Percentiles rank a stretch among this genome's conserved stretches.
Conservation (phyloP, 192 early-diverging fungal genomes). For the Borealophlyctis nickersoniae region DNA sequence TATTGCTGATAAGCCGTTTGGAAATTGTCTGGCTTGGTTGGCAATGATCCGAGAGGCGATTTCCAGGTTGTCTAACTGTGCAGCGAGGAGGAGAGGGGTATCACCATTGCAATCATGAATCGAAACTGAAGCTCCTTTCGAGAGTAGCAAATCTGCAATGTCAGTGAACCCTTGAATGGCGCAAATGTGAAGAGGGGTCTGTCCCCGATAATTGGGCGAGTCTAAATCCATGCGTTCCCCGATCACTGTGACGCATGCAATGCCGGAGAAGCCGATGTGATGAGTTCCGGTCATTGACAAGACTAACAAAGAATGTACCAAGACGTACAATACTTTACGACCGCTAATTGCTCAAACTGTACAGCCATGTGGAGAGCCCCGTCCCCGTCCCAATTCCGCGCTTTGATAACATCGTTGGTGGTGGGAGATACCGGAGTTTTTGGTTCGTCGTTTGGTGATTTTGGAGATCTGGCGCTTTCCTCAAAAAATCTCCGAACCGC, state of each 20-base stretch:
- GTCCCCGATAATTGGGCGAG: conserved; percentile 19
- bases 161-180: too few relatives aligned
- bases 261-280: too few relatives aligned
- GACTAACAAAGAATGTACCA: too few relatives aligned
- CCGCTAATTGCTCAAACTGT: too few relatives aligned
- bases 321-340: too few relatives aligned
- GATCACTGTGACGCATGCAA: too few relatives aligned
- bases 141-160: too few relatives aligned
- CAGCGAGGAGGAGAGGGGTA: neutral
- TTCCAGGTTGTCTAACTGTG: neutral
- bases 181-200: conserved; percentile 25
- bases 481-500: too few relatives aligned
- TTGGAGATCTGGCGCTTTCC: neutral
- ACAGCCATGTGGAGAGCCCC: conserved; percentile 10
- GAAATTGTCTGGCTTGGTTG: too few relatives aligned
- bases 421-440: neutral
- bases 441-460: neutral
- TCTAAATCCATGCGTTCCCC: neutral
- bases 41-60: too few relatives aligned
- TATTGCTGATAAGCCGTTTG: neutral
- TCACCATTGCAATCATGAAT: conserved; percentile 1
- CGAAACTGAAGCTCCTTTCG: too few relatives aligned
- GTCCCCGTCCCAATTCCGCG: conserved; percentile 21
- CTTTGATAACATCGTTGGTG: neutral
- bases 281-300: too few relatives aligned